Evolutionary conservation across 2,329 filamentous ascomycete genomes (phyloP).

Genomic region (Aureobasidium subglaciale): DNA sequence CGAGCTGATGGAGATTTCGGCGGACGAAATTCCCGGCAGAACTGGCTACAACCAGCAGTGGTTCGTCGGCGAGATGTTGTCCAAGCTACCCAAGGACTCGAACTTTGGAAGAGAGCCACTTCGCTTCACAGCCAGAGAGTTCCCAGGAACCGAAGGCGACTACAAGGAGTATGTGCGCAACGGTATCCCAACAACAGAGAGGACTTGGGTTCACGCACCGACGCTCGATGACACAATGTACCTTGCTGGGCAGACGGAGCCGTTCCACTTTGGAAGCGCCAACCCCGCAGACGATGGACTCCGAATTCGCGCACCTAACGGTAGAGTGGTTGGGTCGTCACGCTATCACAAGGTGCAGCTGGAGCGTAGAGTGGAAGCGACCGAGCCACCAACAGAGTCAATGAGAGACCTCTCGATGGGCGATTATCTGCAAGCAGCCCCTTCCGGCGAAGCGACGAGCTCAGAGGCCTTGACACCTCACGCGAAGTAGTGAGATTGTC

Average conservation of each 20-base stretch:
- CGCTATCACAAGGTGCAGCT: conserved; percentile 9
- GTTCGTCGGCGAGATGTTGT: conserved; percentile 27
- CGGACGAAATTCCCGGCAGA: conserved; percentile 32
- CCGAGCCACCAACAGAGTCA: background rate
- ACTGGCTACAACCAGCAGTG: conserved; percentile 23
- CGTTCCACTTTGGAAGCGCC: conserved; percentile 25
- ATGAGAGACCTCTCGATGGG: background rate
- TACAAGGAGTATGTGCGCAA: conserved; percentile 33
- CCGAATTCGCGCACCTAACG: conserved; percentile 18
- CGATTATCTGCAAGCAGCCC: background rate
- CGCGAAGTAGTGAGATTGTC: background rate
- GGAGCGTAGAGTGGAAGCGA: background rate
- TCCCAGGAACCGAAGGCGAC: conserved; percentile 35
- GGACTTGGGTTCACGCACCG: conserved; percentile 41
- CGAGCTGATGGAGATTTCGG: conserved; percentile 39
- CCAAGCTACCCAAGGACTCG: conserved; percentile 22
- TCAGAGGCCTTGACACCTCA: background rate
- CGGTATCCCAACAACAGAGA: conserved; percentile 37
- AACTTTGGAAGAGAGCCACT: conserved; percentile 17
- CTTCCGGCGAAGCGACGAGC: background rate
- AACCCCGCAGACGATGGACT: conserved; percentile 21
- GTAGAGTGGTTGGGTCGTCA: conserved; percentile 20
- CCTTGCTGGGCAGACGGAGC: conserved; percentile 28
- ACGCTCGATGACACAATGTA: conserved; percentile 30
- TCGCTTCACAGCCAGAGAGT: conserved; percentile 30